A percentile compares a stretch with the other conserved stretches of the same genome.
Evolutionary conservation across 2,329 filamentous ascomycete species (phyloP).

Genomic region (Microdochium bolleyi): DNA sequence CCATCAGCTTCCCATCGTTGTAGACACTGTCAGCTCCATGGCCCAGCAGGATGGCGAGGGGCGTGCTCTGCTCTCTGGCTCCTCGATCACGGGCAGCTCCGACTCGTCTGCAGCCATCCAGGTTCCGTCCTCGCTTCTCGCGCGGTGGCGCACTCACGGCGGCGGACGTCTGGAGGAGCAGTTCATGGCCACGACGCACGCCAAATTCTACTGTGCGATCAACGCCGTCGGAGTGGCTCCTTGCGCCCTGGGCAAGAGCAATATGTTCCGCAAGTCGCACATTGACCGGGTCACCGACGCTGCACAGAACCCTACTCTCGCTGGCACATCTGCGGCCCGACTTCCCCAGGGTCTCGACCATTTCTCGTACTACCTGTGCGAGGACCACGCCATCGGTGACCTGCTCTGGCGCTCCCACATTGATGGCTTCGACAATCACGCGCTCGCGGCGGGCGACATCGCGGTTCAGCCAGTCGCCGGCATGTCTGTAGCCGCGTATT

Average conservation of each 20-base stretch:
- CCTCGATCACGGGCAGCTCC: constrained; percentile 20
- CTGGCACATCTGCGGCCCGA: constrained; percentile 23
- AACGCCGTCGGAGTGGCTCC: constrained; percentile 87
- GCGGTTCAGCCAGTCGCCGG: constrained; percentile 83
- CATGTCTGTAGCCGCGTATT: constrained; percentile 71
- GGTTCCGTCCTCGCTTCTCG: constrained; percentile 14
- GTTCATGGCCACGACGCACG: constrained; percentile 88
- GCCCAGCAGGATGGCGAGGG: constrained; percentile 15
- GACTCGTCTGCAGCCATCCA: constrained; percentile 20
- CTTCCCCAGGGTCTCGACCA: constrained; percentile 69
- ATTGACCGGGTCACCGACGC: constrained; percentile 64
- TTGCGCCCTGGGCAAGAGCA: constrained; percentile 93
- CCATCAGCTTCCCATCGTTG: constrained; percentile 82
- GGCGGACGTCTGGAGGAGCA: constrained; percentile 88
- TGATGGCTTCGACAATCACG: constrained; percentile 67
- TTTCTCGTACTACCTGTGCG: constrained; percentile 94
- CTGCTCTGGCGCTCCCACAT: constrained; percentile 70
- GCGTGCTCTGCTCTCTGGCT: constrained; percentile 23
- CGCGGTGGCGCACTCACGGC: constrained; percentile 32
- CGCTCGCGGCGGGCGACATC: constrained; percentile 74
- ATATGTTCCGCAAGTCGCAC: constrained; percentile 94
- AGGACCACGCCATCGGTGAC: constrained; percentile 94
- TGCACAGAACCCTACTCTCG: constrained; percentile 31
- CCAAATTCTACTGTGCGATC: constrained; percentile 97
- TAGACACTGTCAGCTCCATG: constrained; percentile 54